Conservation (phyloP, 768 basidiomycete genomes). For the Lactarius sp. region DNA sequence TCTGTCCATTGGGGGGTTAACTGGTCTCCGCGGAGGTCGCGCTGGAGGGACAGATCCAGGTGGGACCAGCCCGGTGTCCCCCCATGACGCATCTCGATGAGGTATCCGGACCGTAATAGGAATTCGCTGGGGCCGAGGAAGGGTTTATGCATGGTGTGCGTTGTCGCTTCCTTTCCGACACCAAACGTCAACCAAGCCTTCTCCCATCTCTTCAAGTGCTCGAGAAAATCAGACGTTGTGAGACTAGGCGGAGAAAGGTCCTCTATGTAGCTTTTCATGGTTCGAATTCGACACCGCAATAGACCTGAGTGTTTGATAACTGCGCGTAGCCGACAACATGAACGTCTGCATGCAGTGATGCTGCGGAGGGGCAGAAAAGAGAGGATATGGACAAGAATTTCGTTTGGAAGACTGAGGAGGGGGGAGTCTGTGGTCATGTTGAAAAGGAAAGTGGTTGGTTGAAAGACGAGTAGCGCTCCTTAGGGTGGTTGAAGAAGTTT, state of each 20-base stretch:
- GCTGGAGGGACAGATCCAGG: slow-evolving; percentile 1
- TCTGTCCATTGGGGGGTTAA: neutral
- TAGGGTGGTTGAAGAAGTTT: neutral
- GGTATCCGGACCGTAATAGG: slow-evolving; percentile 8
- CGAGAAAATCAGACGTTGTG: slow-evolving; percentile 1
- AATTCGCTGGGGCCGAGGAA: neutral
- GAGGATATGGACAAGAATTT: slow-evolving; percentile 9
- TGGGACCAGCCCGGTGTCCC: slow-evolving; percentile 8
- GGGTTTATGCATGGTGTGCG: neutral
- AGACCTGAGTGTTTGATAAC: slow-evolving; percentile 5
- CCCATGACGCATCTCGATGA: neutral
- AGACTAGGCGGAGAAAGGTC: slow-evolving; percentile 5
- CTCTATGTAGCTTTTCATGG: neutral
- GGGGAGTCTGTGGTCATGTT: neutral
- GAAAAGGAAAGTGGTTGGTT: neutral
- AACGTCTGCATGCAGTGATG: slow-evolving; percentile 7
- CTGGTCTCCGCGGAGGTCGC: neutral
- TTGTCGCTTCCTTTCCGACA: neutral
- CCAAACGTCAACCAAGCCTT: slow-evolving; percentile 4
- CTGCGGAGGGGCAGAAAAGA: neutral
- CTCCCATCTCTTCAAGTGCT: slow-evolving; percentile 4
- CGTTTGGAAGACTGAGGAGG: slow-evolving; percentile 10
- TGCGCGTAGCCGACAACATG: slow-evolving; percentile 5
- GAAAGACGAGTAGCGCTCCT: neutral
- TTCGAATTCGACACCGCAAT: neutral